A percentile compares a stretch with the other conserved stretches of the same genome.
Conservation (phyloP, 208 protist genomes). For the Trichomonas vaginalis region DNA sequence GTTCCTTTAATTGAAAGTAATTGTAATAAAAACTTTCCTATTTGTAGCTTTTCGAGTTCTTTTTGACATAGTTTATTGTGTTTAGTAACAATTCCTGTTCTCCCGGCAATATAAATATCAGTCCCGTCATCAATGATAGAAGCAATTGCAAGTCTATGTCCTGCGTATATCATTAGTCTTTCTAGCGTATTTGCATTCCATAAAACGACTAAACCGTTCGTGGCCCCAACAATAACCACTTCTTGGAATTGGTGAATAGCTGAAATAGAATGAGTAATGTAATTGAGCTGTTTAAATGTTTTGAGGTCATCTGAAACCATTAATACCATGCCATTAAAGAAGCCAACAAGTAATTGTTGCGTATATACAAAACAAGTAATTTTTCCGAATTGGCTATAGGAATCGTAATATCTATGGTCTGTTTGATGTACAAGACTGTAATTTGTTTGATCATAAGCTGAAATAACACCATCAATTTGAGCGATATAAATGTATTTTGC, state of each 20-base stretch:
- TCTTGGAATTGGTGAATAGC: not conserved
- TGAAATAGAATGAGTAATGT: not conserved
- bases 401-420: not conserved
- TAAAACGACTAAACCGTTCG: not conserved
- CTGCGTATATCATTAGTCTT: not conserved
- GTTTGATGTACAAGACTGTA: not conserved
- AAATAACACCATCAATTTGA: not conserved
- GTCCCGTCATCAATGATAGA: not conserved
- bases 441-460: not conserved
- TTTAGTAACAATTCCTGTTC: not conserved
- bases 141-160: not conserved
- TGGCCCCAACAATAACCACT: not conserved
- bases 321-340: not conserved
- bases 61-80: not conserved
- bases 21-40: not conserved
- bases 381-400: not conserved
- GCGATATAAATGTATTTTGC: not conserved
- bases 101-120: not conserved
- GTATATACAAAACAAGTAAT: not conserved
- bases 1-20: not conserved
- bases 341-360: not conserved
- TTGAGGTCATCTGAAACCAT: not conserved
- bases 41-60: not conserved
- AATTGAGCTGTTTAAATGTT: not conserved
- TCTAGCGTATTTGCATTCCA: not conserved